Conservation (phyloP, 164 flowering plant genomes). For the Brasenia schreberi region DNA sequence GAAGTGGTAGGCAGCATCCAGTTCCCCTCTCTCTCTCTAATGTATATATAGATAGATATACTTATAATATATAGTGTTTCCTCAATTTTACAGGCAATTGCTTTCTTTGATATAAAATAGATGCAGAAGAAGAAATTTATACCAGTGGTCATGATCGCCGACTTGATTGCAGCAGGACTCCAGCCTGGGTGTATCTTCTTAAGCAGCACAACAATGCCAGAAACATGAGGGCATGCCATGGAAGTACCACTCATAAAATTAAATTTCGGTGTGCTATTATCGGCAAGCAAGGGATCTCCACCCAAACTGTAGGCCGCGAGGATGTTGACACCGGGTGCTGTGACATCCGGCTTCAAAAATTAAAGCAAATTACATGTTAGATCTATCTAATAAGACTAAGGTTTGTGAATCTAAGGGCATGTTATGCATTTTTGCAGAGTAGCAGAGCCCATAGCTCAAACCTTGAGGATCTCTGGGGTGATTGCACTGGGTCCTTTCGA, state of each 20-base stretch:
- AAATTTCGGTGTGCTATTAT: slow-evolving; percentile 24
- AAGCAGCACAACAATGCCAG: not conserved
- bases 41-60: too few species aligned
- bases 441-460: not conserved
- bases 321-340: slow-evolving; percentile 6
- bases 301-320: slow-evolving; percentile 19
- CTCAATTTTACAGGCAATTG: not conserved
- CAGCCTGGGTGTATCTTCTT: not conserved
- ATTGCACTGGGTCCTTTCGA: slow-evolving; percentile 49
- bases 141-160: slow-evolving; percentile 2
- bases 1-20: too few species aligned
- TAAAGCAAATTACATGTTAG: too few species aligned
- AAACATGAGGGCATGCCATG: not conserved
- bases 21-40: too few species aligned
- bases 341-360: slow-evolving; percentile 5
- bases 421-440: too few species aligned
- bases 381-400: too few species aligned
- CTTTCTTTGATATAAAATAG: not conserved
- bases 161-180: slow-evolving; percentile 1
- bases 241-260: slow-evolving; percentile 22
- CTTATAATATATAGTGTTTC: too few species aligned
- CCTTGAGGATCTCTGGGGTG: slow-evolving; percentile 38
- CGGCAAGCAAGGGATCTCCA: slow-evolving; percentile 36
- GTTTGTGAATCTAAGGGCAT: too few species aligned
- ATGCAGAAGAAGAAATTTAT: not conserved